Evolutionary conservation across 208 protist species (phyloP), one percentile per base, ranked within the genome.

Genomic region (Angomonas desouzai): DNA sequence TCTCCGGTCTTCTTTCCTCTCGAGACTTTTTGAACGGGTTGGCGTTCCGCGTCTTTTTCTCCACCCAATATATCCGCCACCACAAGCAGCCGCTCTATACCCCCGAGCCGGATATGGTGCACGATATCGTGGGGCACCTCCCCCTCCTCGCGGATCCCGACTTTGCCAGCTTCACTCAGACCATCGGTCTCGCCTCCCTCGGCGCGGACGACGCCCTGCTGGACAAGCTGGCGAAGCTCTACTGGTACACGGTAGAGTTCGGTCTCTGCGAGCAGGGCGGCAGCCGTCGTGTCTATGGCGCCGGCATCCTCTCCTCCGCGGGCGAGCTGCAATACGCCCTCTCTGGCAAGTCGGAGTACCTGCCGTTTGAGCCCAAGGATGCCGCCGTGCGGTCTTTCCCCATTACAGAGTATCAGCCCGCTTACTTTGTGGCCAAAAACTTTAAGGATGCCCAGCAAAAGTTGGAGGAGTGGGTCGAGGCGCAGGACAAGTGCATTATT

Each of bases 221-320:
- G 29, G 76, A 87, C 55, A 83, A 87, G 72, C 75, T 99, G 13
- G 89, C 91, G 27, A 96, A 92, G 47, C 68, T 87, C 23, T 99
- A 98, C 74, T 98, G 97, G 96, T 98, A 98, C 76, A 97, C 85
- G 1, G 81, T 99, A 11, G 97, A 99, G 82, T 99, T 98, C 80
- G 97, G 97, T 34, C 67, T 98, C 20, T 97, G 93, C 72, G 80
- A 85, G 53, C 81, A 98, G 75, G 73, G 86, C 27, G 95, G 93
- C 33, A 45, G 74, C 32, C 48, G 85, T 23, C 91, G 85, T 32
- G 97, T 92, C 4, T 99, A 97, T 75, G 97, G 97, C 28, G 97
- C 97, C 28, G 97, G 97, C 55, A 80, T 99, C 32, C 72, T 99
- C 2, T 98, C 93, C 27, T 96, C 86, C 27, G 89, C 89, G 55